Evolutionary conservation across 768 basidiomycete genomes (phyloP).

Genomic region (Candolleomyces aberdarensis): DNA sequence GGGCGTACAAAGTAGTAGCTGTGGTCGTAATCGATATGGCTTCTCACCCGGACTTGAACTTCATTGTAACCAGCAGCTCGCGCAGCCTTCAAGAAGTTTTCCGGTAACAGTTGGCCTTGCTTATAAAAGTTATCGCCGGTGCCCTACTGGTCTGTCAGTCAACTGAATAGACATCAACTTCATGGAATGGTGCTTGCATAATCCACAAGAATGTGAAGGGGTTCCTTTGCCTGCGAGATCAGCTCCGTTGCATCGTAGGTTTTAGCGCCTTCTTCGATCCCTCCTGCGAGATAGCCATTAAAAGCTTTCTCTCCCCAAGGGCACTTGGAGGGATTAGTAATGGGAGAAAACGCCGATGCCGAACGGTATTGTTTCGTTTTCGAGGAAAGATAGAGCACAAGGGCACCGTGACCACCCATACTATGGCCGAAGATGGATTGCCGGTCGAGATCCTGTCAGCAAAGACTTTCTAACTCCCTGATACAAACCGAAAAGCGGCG

Average conservation of each 20-base stretch:
- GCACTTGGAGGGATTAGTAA: conserved; percentile 80
- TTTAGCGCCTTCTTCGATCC: conserved; percentile 68
- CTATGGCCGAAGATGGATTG: conserved; percentile 95
- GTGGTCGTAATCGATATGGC: conserved; percentile 85
- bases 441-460: conserved; percentile 66
- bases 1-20: conserved; percentile 77
- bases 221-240: conserved; percentile 56
- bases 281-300: conserved; percentile 74
- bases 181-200: conserved; percentile 51
- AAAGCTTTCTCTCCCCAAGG: conserved; percentile 96
- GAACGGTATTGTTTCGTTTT: conserved; percentile 73
- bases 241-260: conserved; percentile 86
- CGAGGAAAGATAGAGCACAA: conserved; percentile 84
- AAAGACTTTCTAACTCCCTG: neutral
- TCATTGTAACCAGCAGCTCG: conserved; percentile 70
- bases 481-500: neutral
- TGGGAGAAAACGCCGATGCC: conserved; percentile 85
- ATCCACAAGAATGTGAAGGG: conserved; percentile 82
- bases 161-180: neutral
- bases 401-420: conserved; percentile 96
- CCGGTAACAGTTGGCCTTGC: conserved; percentile 85
- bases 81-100: conserved; percentile 81
- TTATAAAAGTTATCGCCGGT: conserved; percentile 81
- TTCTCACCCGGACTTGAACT: conserved; percentile 72
- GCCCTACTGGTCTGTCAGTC: conserved; percentile 43